Conservation (phyloP, 352 stramenopile species). For the Aphanomyces astaci region DNA sequence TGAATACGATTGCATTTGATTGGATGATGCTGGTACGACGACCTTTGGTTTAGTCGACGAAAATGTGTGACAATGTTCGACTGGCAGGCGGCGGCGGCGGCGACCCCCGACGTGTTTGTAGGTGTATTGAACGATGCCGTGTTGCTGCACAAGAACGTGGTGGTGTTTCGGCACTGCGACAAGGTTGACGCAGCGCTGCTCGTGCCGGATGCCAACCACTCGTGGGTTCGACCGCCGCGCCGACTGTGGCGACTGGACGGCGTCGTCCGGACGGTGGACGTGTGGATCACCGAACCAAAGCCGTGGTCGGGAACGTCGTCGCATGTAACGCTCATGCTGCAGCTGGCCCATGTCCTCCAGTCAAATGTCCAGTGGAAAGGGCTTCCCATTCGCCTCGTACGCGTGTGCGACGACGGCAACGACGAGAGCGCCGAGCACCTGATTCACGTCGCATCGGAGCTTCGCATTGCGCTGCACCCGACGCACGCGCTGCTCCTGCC, state of each 20-base stretch:
- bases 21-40: conserved; percentile 32
- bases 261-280: conserved; percentile 38
- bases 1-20: conserved; percentile 64
- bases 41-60: conserved; percentile 14
- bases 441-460: neutral
- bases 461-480: conserved; percentile 4
- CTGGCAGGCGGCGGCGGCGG: neutral
- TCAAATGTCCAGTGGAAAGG: conserved; percentile 33
- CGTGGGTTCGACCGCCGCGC: neutral
- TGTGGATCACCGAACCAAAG: conserved; percentile 46
- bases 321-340: conserved; percentile 35
- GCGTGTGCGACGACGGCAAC: neutral
- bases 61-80: too few species aligned
- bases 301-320: conserved; percentile 15
- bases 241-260: neutral
- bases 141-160: conserved; percentile 47
- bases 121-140: conserved; percentile 43
- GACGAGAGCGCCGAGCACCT: neutral
- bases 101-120: conserved; percentile 32
- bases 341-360: conserved; percentile 38
- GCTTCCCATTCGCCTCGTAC: conserved; percentile 13
- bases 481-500: neutral
- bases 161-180: conserved; percentile 42
- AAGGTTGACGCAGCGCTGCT: conserved; percentile 40
- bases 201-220: conserved; percentile 20